Conservation (phyloP, 1,284 basidiomycete species). For the Serendipita sp. region DNA sequence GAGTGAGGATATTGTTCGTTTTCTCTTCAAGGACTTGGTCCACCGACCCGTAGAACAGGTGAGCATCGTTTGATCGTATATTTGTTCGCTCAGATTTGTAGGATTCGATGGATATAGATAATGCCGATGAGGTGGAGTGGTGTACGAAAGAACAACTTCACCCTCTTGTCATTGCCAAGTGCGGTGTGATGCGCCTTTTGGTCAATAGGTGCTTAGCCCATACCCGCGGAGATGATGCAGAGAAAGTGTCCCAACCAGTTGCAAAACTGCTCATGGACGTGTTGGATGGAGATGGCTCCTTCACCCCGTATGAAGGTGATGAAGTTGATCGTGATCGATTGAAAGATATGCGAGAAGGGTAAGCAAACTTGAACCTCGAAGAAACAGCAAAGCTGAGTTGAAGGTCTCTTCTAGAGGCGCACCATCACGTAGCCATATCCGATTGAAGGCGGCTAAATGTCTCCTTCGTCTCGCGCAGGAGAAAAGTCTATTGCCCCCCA, state of each 20-base stretch:
- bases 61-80: conserved; percentile 15
- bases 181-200: conserved; percentile 64
- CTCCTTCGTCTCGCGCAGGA: conserved; percentile 68
- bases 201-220: conserved; percentile 65
- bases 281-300: conserved; percentile 49
- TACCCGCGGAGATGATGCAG: conserved; percentile 40
- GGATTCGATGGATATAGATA: conserved; percentile 37
- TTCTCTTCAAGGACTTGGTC: conserved; percentile 61
- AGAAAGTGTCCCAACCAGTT: conserved; percentile 56
- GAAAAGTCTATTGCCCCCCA: conserved; percentile 42
- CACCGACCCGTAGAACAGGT: conserved; percentile 41
- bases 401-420: conserved; percentile 3
- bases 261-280: conserved; percentile 60
- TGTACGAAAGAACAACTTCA: conserved; percentile 47
- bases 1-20: conserved; percentile 57
- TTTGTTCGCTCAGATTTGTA: conserved; percentile 13
- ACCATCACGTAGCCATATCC: conserved; percentile 48
- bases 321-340: neutral
- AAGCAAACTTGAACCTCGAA: conserved; percentile 18
- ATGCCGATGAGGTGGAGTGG: conserved; percentile 41
- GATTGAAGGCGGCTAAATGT: conserved; percentile 69
- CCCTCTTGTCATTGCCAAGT: conserved; percentile 46
- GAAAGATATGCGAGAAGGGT: conserved; percentile 53
- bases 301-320: conserved; percentile 22
- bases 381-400: no score